Evolutionary conservation across 805 yeast genomes (phyloP).

Genomic region (Ogataea polymorpha): DNA sequence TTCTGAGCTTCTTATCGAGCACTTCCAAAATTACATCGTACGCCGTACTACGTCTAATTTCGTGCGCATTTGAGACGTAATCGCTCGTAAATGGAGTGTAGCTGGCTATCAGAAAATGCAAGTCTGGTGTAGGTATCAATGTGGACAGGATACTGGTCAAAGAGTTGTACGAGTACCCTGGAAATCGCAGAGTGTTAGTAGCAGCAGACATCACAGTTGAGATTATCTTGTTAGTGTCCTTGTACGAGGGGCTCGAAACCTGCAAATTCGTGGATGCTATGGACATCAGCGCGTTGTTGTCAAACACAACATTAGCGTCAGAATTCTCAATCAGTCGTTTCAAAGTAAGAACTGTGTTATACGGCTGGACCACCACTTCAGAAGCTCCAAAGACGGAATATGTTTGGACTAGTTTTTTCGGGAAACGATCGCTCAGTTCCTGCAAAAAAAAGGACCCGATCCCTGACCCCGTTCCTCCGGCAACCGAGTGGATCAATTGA

Average conservation of each 20-base stretch:
- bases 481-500: conserved; percentile 89
- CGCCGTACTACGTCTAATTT: conserved; percentile 68
- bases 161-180: conserved; percentile 87
- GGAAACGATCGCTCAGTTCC: conserved; percentile 71
- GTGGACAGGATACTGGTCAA: conserved; percentile 77
- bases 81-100: conserved; percentile 77
- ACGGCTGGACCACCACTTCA: conserved; percentile 98
- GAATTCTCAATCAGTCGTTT: conserved; percentile 79
- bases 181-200: conserved; percentile 86
- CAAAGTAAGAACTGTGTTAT: conserved; percentile 81
- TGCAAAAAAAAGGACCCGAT: conserved; percentile 83
- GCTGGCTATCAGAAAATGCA: conserved; percentile 71
- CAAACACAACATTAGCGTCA: conserved; percentile 86
- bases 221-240: conserved; percentile 80
- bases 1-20: conserved; percentile 69
- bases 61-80: conserved; percentile 51
- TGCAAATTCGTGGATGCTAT: conserved; percentile 64
- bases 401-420: conserved; percentile 79
- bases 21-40: conserved; percentile 83
- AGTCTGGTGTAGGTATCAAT: conserved; percentile 79
- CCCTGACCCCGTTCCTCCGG: conserved; percentile 99
- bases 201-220: conserved; percentile 80
- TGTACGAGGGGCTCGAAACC: conserved; percentile 60
- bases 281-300: conserved; percentile 77
- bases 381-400: conserved; percentile 85